Conservation (phyloP, 73 alveolate genomes). For the Effrenium voratum region DNA sequence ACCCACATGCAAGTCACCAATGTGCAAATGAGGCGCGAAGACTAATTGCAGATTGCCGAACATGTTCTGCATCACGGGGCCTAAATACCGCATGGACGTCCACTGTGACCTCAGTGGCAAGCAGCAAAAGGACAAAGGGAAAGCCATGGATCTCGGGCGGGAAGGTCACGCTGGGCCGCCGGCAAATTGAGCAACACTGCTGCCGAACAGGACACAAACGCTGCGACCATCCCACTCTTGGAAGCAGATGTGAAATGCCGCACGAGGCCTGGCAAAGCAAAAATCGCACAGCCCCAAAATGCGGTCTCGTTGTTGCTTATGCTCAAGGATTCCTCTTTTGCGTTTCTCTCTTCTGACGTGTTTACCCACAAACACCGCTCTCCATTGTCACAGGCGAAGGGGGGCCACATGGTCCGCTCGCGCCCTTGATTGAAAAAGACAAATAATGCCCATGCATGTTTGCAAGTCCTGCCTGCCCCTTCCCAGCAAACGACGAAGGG, state of each 20-base stretch:
- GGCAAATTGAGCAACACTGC: slow-evolving; percentile 72
- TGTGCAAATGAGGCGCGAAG: no score
- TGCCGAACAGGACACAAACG: slow-evolving; percentile 43
- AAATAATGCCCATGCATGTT: no score
- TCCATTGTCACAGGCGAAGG: no score
- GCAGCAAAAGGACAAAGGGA: background rate
- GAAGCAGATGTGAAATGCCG: slow-evolving; percentile 57
- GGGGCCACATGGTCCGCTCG: no score
- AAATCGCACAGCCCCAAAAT: no score
- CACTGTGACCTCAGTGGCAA: slow-evolving; percentile 36
- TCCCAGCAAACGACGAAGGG: slow-evolving; percentile 37
- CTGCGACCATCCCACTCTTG: slow-evolving; percentile 25
- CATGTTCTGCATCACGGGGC: slow-evolving; percentile 82
- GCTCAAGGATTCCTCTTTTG: background rate
- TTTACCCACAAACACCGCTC: no score
- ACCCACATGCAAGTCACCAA: background rate
- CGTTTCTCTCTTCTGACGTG: no score
- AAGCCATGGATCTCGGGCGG: background rate
- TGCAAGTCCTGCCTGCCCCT: slow-evolving; percentile 62
- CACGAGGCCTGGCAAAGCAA: slow-evolving; percentile 47
- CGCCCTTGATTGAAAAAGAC: no score
- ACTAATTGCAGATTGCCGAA: slow-evolving; percentile 76
- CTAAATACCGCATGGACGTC: slow-evolving; percentile 67
- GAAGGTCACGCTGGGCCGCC: background rate
- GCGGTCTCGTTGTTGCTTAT: background rate